Evolutionary conservation across 306 rosid genomes (phyloP).

Genomic region (Acacia acuminata): DNA sequence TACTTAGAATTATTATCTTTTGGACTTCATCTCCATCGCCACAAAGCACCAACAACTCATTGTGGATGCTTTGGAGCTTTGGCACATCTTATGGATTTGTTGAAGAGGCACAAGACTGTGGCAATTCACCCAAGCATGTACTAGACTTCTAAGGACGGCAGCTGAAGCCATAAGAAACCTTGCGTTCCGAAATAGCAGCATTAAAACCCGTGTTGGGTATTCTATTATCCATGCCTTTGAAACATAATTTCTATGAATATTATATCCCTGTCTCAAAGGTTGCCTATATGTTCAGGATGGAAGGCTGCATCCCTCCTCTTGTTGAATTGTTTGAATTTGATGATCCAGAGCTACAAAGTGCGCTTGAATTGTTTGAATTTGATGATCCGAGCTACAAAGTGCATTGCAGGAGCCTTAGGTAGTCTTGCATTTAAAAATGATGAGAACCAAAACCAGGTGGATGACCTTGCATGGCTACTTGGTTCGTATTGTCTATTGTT

Average conservation of each 20-base stretch:
- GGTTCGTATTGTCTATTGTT: not conserved
- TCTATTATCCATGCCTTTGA: not conserved
- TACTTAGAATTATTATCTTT: not conserved
- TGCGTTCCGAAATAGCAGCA: constrained; percentile 55
- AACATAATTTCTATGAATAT: not conserved
- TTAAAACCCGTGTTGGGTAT: constrained; percentile 59
- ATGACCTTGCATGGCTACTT: not conserved
- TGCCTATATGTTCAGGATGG: constrained; percentile 43
- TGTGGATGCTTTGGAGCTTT: constrained; percentile 64
- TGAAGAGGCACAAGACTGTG: constrained; percentile 38
- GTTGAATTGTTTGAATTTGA: constrained; percentile 60
- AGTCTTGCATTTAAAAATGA: constrained; percentile 64
- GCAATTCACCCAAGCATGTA: constrained; percentile 31
- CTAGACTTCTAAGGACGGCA: constrained; percentile 49
- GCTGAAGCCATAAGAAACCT: constrained; percentile 59
- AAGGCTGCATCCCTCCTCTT: constrained; percentile 73
- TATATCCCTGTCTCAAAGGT: not conserved
- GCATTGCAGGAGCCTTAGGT: constrained; percentile 60
- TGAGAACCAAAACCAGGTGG: constrained; percentile 62
- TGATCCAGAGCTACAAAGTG: constrained; percentile 58
- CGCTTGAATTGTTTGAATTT: constrained; percentile 64
- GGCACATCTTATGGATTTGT: constrained; percentile 49
- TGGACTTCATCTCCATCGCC: constrained; percentile 38
- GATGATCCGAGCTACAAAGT: constrained; percentile 54
- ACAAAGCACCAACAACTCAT: constrained; percentile 52